Evolutionary conservation across 2,329 filamentous ascomycete species (phyloP).

Genomic region (Ceratocystis albifundus): DNA sequence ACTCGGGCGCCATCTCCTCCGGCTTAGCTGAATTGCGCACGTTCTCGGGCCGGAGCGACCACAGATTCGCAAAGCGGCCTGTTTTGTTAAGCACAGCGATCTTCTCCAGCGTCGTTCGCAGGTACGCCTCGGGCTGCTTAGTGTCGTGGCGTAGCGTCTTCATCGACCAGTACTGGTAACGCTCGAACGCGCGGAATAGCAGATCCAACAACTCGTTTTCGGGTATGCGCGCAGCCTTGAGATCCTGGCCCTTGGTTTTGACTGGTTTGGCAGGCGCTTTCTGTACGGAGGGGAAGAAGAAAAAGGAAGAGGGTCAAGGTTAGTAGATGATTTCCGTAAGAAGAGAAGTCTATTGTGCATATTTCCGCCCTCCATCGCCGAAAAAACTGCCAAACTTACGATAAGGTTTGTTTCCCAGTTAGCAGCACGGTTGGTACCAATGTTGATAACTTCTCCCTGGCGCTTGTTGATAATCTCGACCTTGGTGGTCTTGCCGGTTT

Average conservation of each 20-base stretch:
- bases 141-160: constrained; percentile 66
- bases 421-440: constrained; percentile 27
- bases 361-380: neutral
- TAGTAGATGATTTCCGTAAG: constrained; percentile 21
- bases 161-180: constrained; percentile 90
- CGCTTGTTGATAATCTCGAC: constrained; percentile 33
- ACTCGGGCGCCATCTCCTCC: constrained; percentile 37
- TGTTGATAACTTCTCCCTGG: constrained; percentile 22
- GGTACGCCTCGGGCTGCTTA: constrained; percentile 83
- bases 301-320: constrained; percentile 19
- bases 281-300: constrained; percentile 30
- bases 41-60: constrained; percentile 60
- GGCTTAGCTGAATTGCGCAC: constrained; percentile 38
- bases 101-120: constrained; percentile 72
- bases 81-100: constrained; percentile 73
- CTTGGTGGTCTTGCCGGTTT: constrained; percentile 45
- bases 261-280: constrained; percentile 40
- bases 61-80: constrained; percentile 75
- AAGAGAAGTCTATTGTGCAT: neutral
- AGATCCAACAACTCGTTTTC: constrained; percentile 78
- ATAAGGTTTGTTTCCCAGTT: constrained; percentile 41
- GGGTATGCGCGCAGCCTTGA: constrained; percentile 83
- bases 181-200: constrained; percentile 71
- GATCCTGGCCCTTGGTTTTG: constrained; percentile 54
- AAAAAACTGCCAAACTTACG: constrained; percentile 35